phyloP scores from a whole-genome alignment of 2,329 filamentous ascomycete species.

The Colletotrichum neosansevieriae region DNA sequence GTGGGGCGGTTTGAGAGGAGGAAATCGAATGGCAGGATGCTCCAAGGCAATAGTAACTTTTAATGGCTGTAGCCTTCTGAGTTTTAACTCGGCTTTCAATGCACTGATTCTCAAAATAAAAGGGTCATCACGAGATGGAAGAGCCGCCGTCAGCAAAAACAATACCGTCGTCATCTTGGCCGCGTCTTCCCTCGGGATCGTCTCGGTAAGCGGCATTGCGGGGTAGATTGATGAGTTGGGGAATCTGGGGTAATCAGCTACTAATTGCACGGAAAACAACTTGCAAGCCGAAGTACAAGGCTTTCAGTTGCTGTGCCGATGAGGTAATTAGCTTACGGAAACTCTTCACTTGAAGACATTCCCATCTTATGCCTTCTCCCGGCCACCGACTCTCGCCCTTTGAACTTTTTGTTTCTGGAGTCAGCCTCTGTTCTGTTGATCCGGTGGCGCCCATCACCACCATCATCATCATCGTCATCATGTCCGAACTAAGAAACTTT shows the following conservation, averaged over 20 bases:
- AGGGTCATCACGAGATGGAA: not conserved
- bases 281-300: not conserved
- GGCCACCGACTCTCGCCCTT: not conserved
- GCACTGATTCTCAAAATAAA: too few species aligned
- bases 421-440: not conserved
- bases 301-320: not conserved
- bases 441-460: not conserved
- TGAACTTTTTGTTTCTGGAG: too few species aligned
- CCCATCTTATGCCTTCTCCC: not conserved
- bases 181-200: constrained; percentile 34
- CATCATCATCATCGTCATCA: constrained; percentile 19
- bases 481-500: constrained; percentile 48
- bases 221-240: constrained; percentile 20
- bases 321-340: not conserved
- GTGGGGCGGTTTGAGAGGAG: too few species aligned
- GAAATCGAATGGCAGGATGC: not conserved
- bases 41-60: too few species aligned
- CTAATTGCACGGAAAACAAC: constrained; percentile 5
- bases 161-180: not conserved
- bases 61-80: too few species aligned
- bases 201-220: constrained; percentile 33
- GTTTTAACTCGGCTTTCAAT: too few species aligned
- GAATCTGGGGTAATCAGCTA: too few species aligned
- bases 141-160: not conserved
- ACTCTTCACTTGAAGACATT: too few species aligned